Conservation (phyloP, 1,284 basidiomycete genomes). For the Cryptococcus wingfieldii region DNA sequence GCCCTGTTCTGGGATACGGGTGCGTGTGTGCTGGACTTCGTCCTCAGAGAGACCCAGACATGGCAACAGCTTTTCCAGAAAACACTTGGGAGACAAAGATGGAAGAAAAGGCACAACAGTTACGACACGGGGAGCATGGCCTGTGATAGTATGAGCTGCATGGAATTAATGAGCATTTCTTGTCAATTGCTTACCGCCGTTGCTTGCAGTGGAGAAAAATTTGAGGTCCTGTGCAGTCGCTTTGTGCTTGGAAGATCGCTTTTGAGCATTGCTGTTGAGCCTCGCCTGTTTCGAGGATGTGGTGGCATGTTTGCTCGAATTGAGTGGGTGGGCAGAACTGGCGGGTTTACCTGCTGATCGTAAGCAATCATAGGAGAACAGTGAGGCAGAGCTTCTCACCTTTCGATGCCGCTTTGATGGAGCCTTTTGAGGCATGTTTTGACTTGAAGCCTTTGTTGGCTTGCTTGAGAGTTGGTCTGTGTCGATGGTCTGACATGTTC, state of each 20-base stretch:
- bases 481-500: conserved; percentile 53
- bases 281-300: conserved; percentile 40
- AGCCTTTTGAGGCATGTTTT: conserved; percentile 75
- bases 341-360: conserved; percentile 61
- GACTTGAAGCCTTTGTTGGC: conserved; percentile 87
- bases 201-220: conserved; percentile 48
- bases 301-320: conserved; percentile 25
- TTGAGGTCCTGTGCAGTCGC: conserved; percentile 54
- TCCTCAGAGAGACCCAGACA: conserved; percentile 60
- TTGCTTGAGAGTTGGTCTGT: conserved; percentile 81
- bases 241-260: conserved; percentile 61
- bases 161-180: neutral
- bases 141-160: conserved; percentile 13
- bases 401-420: conserved; percentile 74
- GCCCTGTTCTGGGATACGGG: conserved; percentile 42
- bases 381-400: conserved; percentile 52
- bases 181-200: conserved; percentile 36
- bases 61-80: conserved; percentile 67
- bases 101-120: conserved; percentile 47
- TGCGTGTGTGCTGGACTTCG: conserved; percentile 38
- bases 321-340: conserved; percentile 17
- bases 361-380: neutral
- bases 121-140: conserved; percentile 50
- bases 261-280: conserved; percentile 42
- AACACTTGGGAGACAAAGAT: conserved; percentile 58